Conservation (phyloP, 106 monocot species). For the Allium sativum region DNA sequence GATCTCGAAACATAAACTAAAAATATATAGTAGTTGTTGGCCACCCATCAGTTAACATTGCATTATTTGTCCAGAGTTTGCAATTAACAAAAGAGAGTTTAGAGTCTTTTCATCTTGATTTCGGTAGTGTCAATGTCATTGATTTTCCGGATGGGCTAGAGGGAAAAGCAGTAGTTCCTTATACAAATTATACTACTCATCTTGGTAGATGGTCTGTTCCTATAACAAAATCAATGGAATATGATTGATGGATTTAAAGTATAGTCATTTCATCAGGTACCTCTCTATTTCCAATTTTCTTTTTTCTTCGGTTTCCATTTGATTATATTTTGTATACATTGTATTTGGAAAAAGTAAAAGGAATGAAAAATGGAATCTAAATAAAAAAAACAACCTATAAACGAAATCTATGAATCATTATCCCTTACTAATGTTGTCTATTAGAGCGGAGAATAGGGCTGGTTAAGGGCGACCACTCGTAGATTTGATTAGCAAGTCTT, state of each 20-base stretch:
- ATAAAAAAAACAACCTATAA: too few relatives aligned
- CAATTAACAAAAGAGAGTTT: conserved; percentile 36
- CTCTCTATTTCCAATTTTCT: not conserved
- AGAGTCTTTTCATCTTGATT: conserved; percentile 66
- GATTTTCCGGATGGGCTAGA: conserved; percentile 84
- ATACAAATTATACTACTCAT: conserved; percentile 82
- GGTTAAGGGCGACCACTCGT: too few relatives aligned
- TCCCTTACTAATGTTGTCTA: too few relatives aligned
- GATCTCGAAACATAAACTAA: conserved; percentile 18
- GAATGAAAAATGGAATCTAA: too few relatives aligned
- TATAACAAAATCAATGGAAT: conserved; percentile 36
- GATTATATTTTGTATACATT: too few relatives aligned
- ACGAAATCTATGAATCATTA: too few relatives aligned
- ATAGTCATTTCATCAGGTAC: not conserved
- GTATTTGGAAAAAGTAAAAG: too few relatives aligned
- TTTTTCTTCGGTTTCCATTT: too few relatives aligned
- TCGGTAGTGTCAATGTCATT: conserved; percentile 68
- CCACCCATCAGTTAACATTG: conserved; percentile 55
- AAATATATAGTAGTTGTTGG: conserved; percentile 59
- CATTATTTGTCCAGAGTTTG: conserved; percentile 59
- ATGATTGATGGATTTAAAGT: conserved; percentile 60
- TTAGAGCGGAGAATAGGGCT: too few relatives aligned
- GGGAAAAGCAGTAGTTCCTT: conserved; percentile 57
- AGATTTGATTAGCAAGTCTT: too few relatives aligned
- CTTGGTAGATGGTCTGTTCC: conserved; percentile 95